A percentile compares a stretch with the other conserved stretches of the same genome.
Conservation (phyloP, 2,329 filamentous ascomycete species). For the Cercospora zeina region DNA sequence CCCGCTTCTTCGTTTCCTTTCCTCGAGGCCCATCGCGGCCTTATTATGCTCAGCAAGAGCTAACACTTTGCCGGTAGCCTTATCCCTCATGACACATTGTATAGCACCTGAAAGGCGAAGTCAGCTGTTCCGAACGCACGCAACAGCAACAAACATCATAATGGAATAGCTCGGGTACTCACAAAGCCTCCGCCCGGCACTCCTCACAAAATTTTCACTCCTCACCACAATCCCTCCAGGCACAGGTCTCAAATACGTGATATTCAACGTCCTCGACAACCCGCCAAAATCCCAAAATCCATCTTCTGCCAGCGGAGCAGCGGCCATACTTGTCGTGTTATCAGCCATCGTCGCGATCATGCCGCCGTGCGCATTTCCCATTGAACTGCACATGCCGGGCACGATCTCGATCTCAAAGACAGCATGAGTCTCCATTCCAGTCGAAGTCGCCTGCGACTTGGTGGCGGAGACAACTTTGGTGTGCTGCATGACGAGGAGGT, state of each 20-base stretch:
- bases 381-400: conserved; percentile 23
- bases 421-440: conserved; percentile 9
- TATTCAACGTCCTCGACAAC: conserved; percentile 45
- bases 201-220: conserved; percentile 46
- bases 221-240: conserved; percentile 41
- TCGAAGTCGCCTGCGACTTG: conserved; percentile 4
- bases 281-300: conserved; percentile 44
- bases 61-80: conserved; percentile 22
- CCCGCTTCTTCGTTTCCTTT: background rate
- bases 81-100: conserved; percentile 24
- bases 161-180: conserved; percentile 13
- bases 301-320: conserved; percentile 18
- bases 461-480: conserved; percentile 20
- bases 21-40: conserved; percentile 15
- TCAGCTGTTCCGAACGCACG: background rate
- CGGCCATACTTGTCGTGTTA: conserved; percentile 49
- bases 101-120: conserved; percentile 14
- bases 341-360: conserved; percentile 57
- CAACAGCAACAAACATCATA: background rate
- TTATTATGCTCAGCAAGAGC: conserved; percentile 26
- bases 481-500: conserved; percentile 17
- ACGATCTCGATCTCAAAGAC: conserved; percentile 21
- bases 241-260: conserved; percentile 47
- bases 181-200: conserved; percentile 45
- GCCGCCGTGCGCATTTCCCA: conserved; percentile 39